A percentile compares a stretch with the other conserved stretches of the same genome.
Evolutionary conservation across 345 rosid genomes (phyloP).

Genomic region (Leavenworthia alabamica): DNA sequence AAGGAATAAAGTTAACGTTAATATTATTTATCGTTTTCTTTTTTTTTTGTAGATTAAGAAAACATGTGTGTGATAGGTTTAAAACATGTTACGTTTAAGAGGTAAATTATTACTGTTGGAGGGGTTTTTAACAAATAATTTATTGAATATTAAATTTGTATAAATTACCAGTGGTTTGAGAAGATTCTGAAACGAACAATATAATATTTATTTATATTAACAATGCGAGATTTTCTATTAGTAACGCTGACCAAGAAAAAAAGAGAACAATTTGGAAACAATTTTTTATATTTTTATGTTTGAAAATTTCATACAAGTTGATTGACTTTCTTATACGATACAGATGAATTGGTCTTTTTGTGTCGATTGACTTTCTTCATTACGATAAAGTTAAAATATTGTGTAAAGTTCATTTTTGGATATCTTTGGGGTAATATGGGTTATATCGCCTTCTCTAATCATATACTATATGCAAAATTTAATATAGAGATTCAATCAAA

Average conservation of each 20-base stretch:
- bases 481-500: not conserved
- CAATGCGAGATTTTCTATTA: not conserved
- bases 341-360: not conserved
- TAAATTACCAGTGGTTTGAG: not conserved
- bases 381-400: not conserved
- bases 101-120: not conserved
- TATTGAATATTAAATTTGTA: not conserved
- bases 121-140: not conserved
- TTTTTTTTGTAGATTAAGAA: not conserved
- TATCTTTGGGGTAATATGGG: not conserved
- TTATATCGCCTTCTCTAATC: not conserved
- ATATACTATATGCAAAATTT: not conserved
- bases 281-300: not conserved
- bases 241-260: not conserved
- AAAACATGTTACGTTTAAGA: too few relatives aligned
- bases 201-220: too few relatives aligned
- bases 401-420: constrained; percentile 24
- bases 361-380: constrained; percentile 12
- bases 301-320: not conserved
- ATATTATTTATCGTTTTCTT: not conserved
- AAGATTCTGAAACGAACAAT: not conserved
- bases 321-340: constrained; percentile 17
- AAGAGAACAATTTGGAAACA: not conserved
- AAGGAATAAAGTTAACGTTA: not conserved
- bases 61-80: too few relatives aligned